These are phyloP conservation scores for Cyclostephanos invisitatus DNA, from an alignment of 108 stramenopile species.

Conservation along the genomic window DNA sequence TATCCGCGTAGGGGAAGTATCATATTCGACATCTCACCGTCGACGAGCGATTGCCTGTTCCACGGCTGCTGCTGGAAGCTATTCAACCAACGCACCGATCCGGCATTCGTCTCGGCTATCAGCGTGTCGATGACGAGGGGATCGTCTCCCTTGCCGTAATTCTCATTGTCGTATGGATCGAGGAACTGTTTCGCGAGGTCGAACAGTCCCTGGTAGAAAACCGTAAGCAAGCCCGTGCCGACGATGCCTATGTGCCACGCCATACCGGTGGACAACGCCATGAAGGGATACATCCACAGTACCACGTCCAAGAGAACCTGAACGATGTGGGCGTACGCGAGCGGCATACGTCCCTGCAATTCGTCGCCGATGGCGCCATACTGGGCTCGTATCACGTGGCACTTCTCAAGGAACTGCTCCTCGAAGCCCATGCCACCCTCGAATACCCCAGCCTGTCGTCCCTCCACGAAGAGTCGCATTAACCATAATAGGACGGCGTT, in stretches of 20 bases:
- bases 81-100: constrained; percentile 81
- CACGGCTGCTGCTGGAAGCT: constrained; percentile 77
- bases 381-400: constrained; percentile 82
- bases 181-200: constrained; percentile 92
- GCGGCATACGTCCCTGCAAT: constrained; percentile 85
- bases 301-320: constrained; percentile 86
- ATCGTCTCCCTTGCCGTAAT: constrained; percentile 88
- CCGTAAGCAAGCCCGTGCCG: constrained; percentile 79
- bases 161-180: constrained; percentile 93
- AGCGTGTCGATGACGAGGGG: constrained; percentile 87
- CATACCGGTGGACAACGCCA: constrained; percentile 82
- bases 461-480: constrained; percentile 77
- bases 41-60: constrained; percentile 52
- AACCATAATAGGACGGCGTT: constrained; percentile 89
- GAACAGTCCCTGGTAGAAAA: constrained; percentile 89
- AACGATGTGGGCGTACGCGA: constrained; percentile 92
- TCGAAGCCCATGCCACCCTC: constrained; percentile 81
- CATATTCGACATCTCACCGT: constrained; percentile 71
- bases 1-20: constrained; percentile 75
- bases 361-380: constrained; percentile 89
- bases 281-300: constrained; percentile 87
- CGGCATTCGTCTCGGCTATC: constrained; percentile 89
- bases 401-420: constrained; percentile 85
- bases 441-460: constrained; percentile 75
- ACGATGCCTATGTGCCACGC: constrained; percentile 70